phyloP scores from a whole-genome alignment of 768 basidiomycete species.

The Mycena kentingensis region DNA sequence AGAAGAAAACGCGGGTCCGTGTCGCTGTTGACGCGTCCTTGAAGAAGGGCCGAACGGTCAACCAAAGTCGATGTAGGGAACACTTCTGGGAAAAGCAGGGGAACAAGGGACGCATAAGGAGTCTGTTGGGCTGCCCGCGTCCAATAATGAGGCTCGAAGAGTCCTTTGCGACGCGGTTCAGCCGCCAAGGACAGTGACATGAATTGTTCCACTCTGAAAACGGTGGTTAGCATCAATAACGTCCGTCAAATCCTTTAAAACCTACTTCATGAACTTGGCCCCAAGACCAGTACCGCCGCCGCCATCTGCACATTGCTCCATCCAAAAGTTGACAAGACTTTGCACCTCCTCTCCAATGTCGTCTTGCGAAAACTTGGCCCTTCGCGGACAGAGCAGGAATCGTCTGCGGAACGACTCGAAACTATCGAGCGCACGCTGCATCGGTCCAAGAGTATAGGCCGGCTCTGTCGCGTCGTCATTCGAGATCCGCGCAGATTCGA shows the following conservation, averaged over 20 bases:
- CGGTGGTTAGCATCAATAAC: conserved; percentile 6
- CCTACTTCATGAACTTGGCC: conserved; percentile 63
- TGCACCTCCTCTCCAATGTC: conserved; percentile 49
- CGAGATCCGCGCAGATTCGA: conserved; percentile 44
- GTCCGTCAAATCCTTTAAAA: conserved; percentile 1
- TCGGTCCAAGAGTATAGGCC: conserved; percentile 42
- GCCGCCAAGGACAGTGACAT: conserved; percentile 75
- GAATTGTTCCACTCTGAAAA: conserved; percentile 67
- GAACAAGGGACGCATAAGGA: conserved; percentile 52
- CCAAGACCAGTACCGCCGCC: conserved; percentile 45
- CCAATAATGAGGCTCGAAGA: conserved; percentile 83
- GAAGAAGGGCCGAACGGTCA: conserved; percentile 63
- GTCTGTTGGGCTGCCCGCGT: conserved; percentile 41
- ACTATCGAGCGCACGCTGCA: conserved; percentile 43
- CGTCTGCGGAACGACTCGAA: conserved; percentile 55
- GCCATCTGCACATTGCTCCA: conserved; percentile 43
- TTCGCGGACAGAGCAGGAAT: conserved; percentile 55
- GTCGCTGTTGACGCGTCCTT: conserved; percentile 72
- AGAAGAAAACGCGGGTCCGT: conserved; percentile 63
- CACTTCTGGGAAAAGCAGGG: conserved; percentile 76
- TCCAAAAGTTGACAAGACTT: conserved; percentile 61
- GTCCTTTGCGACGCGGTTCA: conserved; percentile 71
- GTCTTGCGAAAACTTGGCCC: conserved; percentile 34
- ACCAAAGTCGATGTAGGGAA: conserved; percentile 68
- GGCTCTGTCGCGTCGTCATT: conserved; percentile 42